phyloP scores from a whole-genome alignment of 2,329 filamentous ascomycete genomes.

The Diaporthe sp. region DNA sequence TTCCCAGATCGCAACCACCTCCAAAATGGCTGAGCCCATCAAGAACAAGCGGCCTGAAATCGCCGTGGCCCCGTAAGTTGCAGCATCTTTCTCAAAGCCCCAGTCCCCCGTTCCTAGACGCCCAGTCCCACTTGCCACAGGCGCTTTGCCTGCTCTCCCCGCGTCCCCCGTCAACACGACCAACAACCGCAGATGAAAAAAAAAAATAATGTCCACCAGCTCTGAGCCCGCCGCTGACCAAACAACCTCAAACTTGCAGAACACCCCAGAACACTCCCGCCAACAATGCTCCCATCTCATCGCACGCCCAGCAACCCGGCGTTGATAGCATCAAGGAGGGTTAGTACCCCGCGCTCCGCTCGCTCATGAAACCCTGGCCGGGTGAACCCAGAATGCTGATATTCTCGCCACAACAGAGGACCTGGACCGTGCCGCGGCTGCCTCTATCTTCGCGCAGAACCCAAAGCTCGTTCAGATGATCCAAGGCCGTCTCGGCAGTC shows the following conservation, averaged over 20 bases:
- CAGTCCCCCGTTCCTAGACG: constrained; percentile 17
- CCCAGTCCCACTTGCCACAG: constrained; percentile 31
- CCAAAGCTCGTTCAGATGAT: constrained; percentile 97
- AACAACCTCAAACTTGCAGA: constrained; percentile 64
- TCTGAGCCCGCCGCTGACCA: constrained; percentile 40
- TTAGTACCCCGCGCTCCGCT: constrained; percentile 58
- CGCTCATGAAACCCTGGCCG: constrained; percentile 11
- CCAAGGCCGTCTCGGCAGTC: constrained; percentile 92
- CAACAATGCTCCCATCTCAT: constrained; percentile 96
- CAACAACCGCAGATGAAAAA: constrained; percentile 37
- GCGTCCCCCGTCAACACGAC: constrained; percentile 27
- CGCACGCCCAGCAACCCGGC: constrained; percentile 94
- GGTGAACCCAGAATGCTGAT: constrained; percentile 25
- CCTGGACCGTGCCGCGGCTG: constrained; percentile 86
- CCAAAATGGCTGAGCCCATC: constrained; percentile 72
- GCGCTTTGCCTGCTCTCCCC: constrained; percentile 25
- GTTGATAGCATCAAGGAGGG: constrained; percentile 98
- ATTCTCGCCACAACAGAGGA: constrained; percentile 74
- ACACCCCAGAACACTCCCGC: constrained; percentile 99
- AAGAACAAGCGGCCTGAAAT: constrained; percentile 72
- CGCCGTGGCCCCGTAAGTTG: constrained; percentile 69
- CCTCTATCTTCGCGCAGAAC: constrained; percentile 95
- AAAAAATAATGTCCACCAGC: constrained; percentile 11
- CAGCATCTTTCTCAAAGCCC: constrained; percentile 27
- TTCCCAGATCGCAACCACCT: constrained; percentile 46